Evolutionary conservation across 1,139 yeast species (phyloP), one percentile per base, ranked within the genome.

Genomic region (Suhomyces guaymorum): DNA sequence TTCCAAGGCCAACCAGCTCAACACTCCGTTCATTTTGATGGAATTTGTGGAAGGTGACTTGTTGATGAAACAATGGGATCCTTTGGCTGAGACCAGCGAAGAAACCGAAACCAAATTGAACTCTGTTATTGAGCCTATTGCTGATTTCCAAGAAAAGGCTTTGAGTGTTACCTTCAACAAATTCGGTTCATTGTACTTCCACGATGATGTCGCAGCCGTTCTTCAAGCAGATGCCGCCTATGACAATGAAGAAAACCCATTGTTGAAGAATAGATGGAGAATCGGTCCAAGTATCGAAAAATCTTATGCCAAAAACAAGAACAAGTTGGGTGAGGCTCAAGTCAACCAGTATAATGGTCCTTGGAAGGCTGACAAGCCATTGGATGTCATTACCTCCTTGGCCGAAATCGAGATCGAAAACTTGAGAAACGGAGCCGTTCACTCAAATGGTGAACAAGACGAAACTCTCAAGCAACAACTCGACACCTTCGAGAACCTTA

Each of bases 211-310:
- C 15, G 63, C 59, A 23, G 62, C 60, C 16, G 50, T 53, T 2
- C 61, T 67, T 28, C 70, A 67, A 42, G 57, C 58, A 21, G 73
- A 63, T 20, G 44, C 62, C 23, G 86, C 95, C 4, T 84, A 83
- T 47, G 79, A 76, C 5, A 87, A 81, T 14, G 92, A 85, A 55
- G 63, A 70, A 20, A 67, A 80, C 35, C 66, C 69, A 17, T 60
- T 58, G 19, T 64, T 85, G 36, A 66, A 67, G 32, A 75, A 76
- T 44, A 78, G 95, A 65, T 90, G 95, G 94, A 76, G 84, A 56
- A 80, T 92, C 47, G 97, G 98, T 2, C 94, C 95, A n/a, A 77
- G 88, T 26, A 80, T 80, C 24, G 97, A 90, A 61, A 74, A 83
- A 45, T 73, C 78, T 11, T 86, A 82, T 56, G 82, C 89, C 73